These are phyloP conservation scores for Reticulascus tulasneorum DNA, from an alignment of 2,329 filamentous ascomycete species.

Conservation along the genomic window DNA sequence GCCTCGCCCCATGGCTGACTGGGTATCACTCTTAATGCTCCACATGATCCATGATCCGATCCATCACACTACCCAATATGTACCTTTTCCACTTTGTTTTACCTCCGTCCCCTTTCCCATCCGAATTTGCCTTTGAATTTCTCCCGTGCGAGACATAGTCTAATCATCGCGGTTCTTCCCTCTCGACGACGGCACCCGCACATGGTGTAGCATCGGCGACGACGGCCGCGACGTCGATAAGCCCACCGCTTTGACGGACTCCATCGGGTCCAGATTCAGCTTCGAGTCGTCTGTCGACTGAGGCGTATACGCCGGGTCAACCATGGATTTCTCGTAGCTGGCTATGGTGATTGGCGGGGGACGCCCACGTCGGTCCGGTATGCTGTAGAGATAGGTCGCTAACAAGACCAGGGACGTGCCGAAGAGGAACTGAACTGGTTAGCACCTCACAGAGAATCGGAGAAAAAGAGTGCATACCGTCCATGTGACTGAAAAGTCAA, in stretches of 20 bases:
- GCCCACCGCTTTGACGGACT: slow-evolving; percentile 31
- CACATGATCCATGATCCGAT: slow-evolving; percentile 1
- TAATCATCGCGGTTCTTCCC: slow-evolving; percentile 14
- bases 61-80: slow-evolving; percentile 12
- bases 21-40: slow-evolving; percentile 14
- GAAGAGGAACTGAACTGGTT: slow-evolving; percentile 63
- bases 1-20: slow-evolving; percentile 6
- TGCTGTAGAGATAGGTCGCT: slow-evolving; percentile 82
- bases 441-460: slow-evolving; percentile 4
- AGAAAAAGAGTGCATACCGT: slow-evolving; percentile 53
- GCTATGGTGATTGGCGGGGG: slow-evolving; percentile 66
- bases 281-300: slow-evolving; percentile 26
- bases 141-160: neutral
- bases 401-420: slow-evolving; percentile 76
- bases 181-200: slow-evolving; percentile 12
- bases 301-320: slow-evolving; percentile 44
- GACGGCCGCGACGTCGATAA: slow-evolving; percentile 43
- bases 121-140: neutral
- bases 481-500: slow-evolving; percentile 70
- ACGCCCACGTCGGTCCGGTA: slow-evolving; percentile 56
- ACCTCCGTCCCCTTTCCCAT: neutral
- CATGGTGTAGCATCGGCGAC: slow-evolving; percentile 35
- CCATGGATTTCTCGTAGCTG: slow-evolving; percentile 70
- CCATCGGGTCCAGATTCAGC: slow-evolving; percentile 36
- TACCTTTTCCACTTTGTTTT: slow-evolving; percentile 1